Evolutionary conservation across 192 early-diverging fungal genomes (phyloP).

Genomic region (Coemansia sp.): DNA sequence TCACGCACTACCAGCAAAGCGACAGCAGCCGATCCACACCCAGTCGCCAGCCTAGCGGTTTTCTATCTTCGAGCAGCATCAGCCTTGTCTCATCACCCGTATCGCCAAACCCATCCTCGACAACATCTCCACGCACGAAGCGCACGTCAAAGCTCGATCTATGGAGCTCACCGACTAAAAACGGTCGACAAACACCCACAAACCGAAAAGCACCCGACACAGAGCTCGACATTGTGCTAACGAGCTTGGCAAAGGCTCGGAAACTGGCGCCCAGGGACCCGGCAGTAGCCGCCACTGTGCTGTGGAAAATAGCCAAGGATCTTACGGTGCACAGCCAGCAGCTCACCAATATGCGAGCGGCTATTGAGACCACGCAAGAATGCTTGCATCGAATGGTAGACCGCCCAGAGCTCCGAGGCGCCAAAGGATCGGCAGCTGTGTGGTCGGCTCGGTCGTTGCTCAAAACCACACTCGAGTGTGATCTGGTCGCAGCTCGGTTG

Average conservation of each 20-base stretch:
- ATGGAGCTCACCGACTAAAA: not conserved
- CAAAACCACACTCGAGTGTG: conserved; percentile 47
- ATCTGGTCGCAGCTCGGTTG: conserved; percentile 31
- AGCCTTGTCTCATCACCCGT: not conserved
- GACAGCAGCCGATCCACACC: not conserved
- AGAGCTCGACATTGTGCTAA: conserved; percentile 1
- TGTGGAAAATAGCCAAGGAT: conserved; percentile 49
- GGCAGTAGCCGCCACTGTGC: conserved; percentile 41
- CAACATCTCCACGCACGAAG: not conserved
- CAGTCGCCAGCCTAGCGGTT: not conserved
- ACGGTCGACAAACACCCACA: not conserved
- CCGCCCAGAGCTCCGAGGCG: conserved; percentile 19
- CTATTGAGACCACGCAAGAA: conserved; percentile 14
- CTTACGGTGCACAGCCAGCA: conserved; percentile 15
- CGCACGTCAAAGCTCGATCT: not conserved
- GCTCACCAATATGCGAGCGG: not conserved
- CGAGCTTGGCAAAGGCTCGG: conserved; percentile 30
- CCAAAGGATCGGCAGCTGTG: conserved; percentile 21
- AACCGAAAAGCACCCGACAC: not conserved
- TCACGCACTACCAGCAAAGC: not conserved
- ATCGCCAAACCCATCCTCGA: not conserved
- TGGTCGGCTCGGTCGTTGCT: conserved; percentile 37
- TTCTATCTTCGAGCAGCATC: conserved; percentile 1
- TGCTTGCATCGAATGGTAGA: conserved; percentile 31
- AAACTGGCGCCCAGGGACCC: conserved; percentile 28